Evolutionary conservation across 2,329 filamentous ascomycete species (phyloP), one percentile per base, ranked within the genome.

Genomic region (Cytospora leucostoma): DNA sequence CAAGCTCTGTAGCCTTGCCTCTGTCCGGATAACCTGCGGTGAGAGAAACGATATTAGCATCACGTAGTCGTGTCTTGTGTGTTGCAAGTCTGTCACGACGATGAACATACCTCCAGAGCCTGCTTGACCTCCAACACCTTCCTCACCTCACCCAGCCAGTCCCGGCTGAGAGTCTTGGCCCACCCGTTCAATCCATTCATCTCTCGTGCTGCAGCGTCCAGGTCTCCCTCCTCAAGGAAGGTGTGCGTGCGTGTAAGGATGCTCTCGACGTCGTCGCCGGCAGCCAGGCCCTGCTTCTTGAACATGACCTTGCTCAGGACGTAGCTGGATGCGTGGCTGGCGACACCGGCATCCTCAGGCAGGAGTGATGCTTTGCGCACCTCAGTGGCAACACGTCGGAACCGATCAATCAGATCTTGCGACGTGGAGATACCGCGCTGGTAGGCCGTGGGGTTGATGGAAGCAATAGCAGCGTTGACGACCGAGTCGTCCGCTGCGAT

Each of bases 71-170:
- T 27, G 27, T 63, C 51, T 56, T 50, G 12, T 50, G 12, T 34
- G 35, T 55, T 52, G 17, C 33, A 55, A 37, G 1, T 19, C 11
- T 15, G 17, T 61, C 3, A 7, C 3, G 5, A 53, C 56, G 62
- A 56, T 56, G 64, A 68, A 84, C 88, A 87, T 78, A 97, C 95
- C 77, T 99, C 95, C 71, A 99, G 83, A 72, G 95, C 95, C 80
- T 99, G 95, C 78, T 91, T 89, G 68, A 98, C 95, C 80, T 99
- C 95, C 72, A 99, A 81, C 68, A 96, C 92, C 79, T 93, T 90
- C 74, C 95, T 87, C 67, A 93, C 91, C 82, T 99, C 95, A 59
- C 84, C 84, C 69, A 99, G 78, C 95, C 95, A 99, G 77, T 99
- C 95, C 72, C 90, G 88, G 77, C 92, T 96, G 73, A 99, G 79